Percentiles rank a stretch among this genome's conserved stretches.
Conservation (phyloP, 345 rosid species). For the Arabidopsis arenosa region DNA sequence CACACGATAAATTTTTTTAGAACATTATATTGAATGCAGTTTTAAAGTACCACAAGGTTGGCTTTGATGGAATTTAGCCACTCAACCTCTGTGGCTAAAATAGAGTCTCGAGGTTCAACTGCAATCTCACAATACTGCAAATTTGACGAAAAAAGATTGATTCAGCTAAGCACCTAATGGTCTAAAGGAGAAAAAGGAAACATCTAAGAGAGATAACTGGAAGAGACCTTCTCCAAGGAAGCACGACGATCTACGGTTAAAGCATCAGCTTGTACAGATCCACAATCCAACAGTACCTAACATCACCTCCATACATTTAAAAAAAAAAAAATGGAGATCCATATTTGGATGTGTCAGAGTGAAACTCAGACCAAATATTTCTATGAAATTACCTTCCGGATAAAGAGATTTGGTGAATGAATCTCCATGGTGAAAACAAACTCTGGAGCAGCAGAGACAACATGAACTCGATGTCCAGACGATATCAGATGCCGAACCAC, state of each 20-base stretch:
- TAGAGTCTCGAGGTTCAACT: slow-evolving; percentile 77
- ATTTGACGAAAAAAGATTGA: background rate
- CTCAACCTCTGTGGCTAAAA: slow-evolving; percentile 76
- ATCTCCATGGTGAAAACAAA: slow-evolving; percentile 88
- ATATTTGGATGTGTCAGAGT: background rate
- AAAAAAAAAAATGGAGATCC: background rate
- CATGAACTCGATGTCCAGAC: slow-evolving; percentile 88
- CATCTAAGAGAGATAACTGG: background rate
- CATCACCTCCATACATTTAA: slow-evolving; percentile 18
- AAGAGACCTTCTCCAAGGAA: slow-evolving; percentile 81
- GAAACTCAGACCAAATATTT: slow-evolving; percentile 1
- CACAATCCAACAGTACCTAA: slow-evolving; percentile 81
- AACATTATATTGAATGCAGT: background rate
- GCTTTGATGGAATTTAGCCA: slow-evolving; percentile 89
- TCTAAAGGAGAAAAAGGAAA: background rate
- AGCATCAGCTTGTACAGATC: slow-evolving; percentile 95
- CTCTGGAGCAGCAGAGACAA: slow-evolving; percentile 91
- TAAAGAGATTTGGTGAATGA: slow-evolving; percentile 77
- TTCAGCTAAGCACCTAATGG: background rate
- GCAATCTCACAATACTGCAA: slow-evolving; percentile 58
- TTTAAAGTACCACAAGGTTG: slow-evolving; percentile 68
- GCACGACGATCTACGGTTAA: slow-evolving; percentile 93
- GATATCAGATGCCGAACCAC: slow-evolving; percentile 81
- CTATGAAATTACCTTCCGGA: slow-evolving; percentile 62
- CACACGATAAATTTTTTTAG: background rate